Percentiles rank a stretch among this genome's conserved stretches.
phyloP scores from a whole-genome alignment of 2,329 filamentous ascomycete species.

The Ophiostoma sp. region DNA sequence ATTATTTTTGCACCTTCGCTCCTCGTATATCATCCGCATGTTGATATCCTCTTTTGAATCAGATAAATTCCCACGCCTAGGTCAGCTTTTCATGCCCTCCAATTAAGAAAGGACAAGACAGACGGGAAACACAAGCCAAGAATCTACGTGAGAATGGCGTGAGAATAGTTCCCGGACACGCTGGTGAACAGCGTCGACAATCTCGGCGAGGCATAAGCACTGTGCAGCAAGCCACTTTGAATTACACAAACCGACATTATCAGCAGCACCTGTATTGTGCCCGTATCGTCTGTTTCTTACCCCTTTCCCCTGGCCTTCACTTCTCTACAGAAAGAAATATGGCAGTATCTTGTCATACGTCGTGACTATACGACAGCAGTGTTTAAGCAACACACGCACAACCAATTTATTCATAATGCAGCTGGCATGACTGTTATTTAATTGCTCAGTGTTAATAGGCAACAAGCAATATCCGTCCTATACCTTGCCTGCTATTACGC shows the following conservation, averaged over 20 bases:
- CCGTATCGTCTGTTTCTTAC: background rate
- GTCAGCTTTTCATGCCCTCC: background rate
- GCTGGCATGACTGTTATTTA: background rate
- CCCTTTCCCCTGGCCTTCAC: background rate
- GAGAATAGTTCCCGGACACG: background rate
- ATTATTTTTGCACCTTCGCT: too few relatives aligned
- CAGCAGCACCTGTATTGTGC: background rate
- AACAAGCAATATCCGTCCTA: background rate
- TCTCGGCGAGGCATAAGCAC: slow-evolving; percentile 3
- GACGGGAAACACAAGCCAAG: background rate
- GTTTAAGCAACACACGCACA: too few relatives aligned
- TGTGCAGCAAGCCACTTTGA: slow-evolving; percentile 5
- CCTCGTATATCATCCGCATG: background rate
- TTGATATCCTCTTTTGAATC: background rate
- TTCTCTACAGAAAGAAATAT: background rate
- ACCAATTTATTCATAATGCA: background rate
- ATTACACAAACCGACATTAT: background rate
- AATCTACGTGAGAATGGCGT: background rate
- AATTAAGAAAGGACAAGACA: background rate
- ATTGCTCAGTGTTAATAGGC: background rate
- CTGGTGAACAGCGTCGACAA: background rate
- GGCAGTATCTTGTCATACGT: background rate
- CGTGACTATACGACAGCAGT: background rate
- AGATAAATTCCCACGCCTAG: too few relatives aligned
- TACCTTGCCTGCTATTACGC: background rate